phyloP scores from a whole-genome alignment of 2,329 filamentous ascomycete genomes.

The Alternaria postmessia region DNA sequence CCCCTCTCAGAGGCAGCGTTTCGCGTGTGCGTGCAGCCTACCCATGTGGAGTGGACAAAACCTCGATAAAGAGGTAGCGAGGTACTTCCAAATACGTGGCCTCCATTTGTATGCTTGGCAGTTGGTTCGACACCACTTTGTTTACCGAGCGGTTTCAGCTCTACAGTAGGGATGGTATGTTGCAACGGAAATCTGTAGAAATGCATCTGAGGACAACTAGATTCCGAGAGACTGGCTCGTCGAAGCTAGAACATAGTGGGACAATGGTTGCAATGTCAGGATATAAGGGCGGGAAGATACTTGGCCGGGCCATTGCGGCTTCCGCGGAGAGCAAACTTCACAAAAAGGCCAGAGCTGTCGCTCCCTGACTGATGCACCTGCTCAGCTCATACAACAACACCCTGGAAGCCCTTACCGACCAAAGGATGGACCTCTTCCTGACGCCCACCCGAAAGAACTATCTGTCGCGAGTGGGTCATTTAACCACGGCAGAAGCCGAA shows the following conservation, averaged over 20 bases:
- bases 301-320: constrained; percentile 3
- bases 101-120: not conserved
- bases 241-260: constrained; percentile 9
- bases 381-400: not conserved
- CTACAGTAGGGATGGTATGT: not conserved
- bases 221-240: not conserved
- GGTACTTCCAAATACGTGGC: not conserved
- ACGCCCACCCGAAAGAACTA: not conserved
- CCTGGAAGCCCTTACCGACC: not conserved
- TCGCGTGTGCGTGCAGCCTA: not conserved
- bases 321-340: constrained; percentile 6
- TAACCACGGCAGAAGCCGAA: not conserved
- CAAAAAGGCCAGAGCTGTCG: not conserved
- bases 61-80: not conserved
- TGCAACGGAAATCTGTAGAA: not conserved
- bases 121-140: not conserved
- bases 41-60: not conserved
- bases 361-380: not conserved
- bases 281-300: not conserved
- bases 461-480: not conserved
- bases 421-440: not conserved
- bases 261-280: not conserved
- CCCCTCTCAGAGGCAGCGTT: not conserved
- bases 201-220: not conserved
- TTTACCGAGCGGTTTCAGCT: not conserved